These are phyloP conservation scores for Iodosphaeria phyllophila DNA, from an alignment of 2,329 filamentous ascomycete genomes.

Conservation along the genomic window DNA sequence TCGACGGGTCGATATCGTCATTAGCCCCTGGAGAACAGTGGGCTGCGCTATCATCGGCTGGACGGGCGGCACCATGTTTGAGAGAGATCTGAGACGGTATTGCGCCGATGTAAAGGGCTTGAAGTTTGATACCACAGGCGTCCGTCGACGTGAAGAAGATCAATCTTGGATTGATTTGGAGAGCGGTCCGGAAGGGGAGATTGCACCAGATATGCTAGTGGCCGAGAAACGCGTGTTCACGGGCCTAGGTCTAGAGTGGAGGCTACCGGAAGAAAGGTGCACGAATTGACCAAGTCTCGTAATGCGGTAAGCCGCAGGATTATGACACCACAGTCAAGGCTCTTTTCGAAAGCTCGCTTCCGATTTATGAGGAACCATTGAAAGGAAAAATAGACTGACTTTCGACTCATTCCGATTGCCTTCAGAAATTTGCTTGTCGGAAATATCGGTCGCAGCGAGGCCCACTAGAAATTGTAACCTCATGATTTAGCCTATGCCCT, in stretches of 20 bases:
- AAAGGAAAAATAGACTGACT: too few relatives aligned
- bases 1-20: slow-evolving; percentile 78
- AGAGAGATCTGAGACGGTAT: slow-evolving; percentile 68
- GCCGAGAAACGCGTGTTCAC: slow-evolving; percentile 71
- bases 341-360: too few relatives aligned
- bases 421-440: too few relatives aligned
- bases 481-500: too few relatives aligned
- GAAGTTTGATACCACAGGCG: slow-evolving; percentile 85
- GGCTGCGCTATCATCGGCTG: slow-evolving; percentile 81
- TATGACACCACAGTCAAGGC: too few relatives aligned
- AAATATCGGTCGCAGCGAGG: too few relatives aligned
- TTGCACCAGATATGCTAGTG: slow-evolving; percentile 44
- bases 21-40: slow-evolving; percentile 73
- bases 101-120: slow-evolving; percentile 52
- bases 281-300: slow-evolving; percentile 31
- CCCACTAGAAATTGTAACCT: too few relatives aligned
- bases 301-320: too few relatives aligned
- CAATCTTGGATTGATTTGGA: slow-evolving; percentile 51
- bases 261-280: slow-evolving; percentile 47
- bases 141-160: slow-evolving; percentile 41
- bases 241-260: slow-evolving; percentile 51
- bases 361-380: too few relatives aligned
- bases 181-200: slow-evolving; percentile 26
- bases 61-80: slow-evolving; percentile 77
- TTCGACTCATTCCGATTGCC: too few relatives aligned